These are phyloP conservation scores for Paramyrothecium sp. DNA, from an alignment of 2,329 filamentous ascomycete species.

Conservation along the genomic window DNA sequence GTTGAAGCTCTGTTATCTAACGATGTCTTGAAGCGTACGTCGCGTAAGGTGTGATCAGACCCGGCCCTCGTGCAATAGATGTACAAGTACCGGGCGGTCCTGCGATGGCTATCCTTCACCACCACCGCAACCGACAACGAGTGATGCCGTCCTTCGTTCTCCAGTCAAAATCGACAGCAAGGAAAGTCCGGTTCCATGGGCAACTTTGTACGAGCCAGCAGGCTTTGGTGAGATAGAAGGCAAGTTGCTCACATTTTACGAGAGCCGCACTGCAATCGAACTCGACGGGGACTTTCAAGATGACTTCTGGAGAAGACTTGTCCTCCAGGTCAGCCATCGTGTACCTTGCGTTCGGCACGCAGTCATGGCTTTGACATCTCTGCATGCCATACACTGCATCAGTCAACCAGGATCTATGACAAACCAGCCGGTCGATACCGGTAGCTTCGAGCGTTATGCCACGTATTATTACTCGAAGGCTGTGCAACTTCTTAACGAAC, in stretches of 20 bases:
- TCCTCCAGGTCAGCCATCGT: constrained; percentile 1
- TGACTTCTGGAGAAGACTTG: not conserved
- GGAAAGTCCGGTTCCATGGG: not conserved
- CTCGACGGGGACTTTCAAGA: not conserved
- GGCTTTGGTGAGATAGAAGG: not conserved
- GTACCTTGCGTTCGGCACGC: not conserved
- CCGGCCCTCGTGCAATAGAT: not conserved
- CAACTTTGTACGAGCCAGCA: not conserved
- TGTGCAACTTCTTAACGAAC: not conserved
- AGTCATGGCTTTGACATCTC: constrained; percentile 1
- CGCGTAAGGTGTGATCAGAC: not conserved
- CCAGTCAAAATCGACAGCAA: not conserved
- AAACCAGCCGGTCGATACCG: not conserved
- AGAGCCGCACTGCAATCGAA: not conserved
- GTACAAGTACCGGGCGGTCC: not conserved
- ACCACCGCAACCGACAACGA: not conserved
- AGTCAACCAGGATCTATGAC: not conserved
- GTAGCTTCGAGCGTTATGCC: not conserved
- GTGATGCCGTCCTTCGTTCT: not conserved
- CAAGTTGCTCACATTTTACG: not conserved
- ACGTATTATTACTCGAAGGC: not conserved
- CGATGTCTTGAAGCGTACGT: not conserved
- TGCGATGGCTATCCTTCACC: constrained; percentile 1
- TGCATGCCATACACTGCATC: not conserved
- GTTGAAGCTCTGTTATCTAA: not conserved